Conservation (phyloP, 306 rosid genomes). For the Gynostemma pentaphyllum region DNA sequence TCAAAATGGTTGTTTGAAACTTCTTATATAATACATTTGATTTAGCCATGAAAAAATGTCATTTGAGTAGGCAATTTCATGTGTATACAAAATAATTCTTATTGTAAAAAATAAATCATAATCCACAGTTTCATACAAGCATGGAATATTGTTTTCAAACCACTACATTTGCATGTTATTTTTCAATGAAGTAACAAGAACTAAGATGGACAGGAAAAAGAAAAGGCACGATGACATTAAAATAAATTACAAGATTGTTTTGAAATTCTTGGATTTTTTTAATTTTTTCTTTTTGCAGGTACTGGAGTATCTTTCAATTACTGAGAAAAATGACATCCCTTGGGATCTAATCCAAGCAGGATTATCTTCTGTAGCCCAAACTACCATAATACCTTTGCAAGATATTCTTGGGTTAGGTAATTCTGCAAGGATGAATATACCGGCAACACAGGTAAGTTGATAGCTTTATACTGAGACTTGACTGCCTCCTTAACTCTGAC, state of each 20-base stretch:
- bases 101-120: neutral
- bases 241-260: neutral
- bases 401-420: conserved; percentile 72
- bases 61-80: too few species aligned
- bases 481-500: neutral
- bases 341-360: conserved; percentile 57
- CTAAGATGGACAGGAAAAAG: neutral
- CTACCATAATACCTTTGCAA: conserved; percentile 79
- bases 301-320: conserved; percentile 48
- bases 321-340: conserved; percentile 48
- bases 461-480: neutral
- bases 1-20: too few species aligned
- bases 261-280: neutral
- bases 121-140: too few species aligned
- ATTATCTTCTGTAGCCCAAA: conserved; percentile 70
- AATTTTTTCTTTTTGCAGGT: too few species aligned
- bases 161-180: neutral
- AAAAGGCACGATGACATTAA: neutral
- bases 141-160: neutral
- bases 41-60: too few species aligned
- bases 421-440: conserved; percentile 92
- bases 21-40: too few species aligned
- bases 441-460: conserved; percentile 81
- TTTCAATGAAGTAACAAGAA: too few species aligned
- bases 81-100: too few species aligned